A percentile compares a stretch with the other conserved stretches of the same genome.
Conservation (phyloP, 2,329 filamentous ascomycete species). For the Ophiocordyceps unilateralis region DNA sequence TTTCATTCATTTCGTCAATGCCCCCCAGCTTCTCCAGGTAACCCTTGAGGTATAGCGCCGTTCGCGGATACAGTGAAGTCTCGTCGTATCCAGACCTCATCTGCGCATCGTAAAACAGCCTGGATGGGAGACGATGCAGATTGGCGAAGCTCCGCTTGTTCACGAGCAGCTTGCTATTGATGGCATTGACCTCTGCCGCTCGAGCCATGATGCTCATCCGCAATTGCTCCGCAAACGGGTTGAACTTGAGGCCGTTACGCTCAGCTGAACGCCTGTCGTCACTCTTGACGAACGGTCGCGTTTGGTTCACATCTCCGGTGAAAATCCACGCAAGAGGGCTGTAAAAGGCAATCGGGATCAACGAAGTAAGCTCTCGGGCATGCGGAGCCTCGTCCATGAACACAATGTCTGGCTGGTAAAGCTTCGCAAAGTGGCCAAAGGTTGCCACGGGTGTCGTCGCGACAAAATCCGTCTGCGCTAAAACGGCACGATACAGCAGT, state of each 20-base stretch:
- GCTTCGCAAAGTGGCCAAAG: slow-evolving; percentile 16
- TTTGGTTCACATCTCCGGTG: slow-evolving; percentile 27
- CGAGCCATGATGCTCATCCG: slow-evolving; percentile 20
- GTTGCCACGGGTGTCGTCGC: slow-evolving; percentile 28
- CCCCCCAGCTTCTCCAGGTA: slow-evolving; percentile 12
- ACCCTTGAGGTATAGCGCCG: slow-evolving; percentile 10
- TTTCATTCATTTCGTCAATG: slow-evolving; percentile 10
- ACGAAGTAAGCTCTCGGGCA: slow-evolving; percentile 24
- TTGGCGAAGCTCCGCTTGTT: slow-evolving; percentile 21
- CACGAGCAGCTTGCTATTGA: slow-evolving; percentile 16
- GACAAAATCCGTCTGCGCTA: slow-evolving; percentile 23
- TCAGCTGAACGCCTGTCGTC: slow-evolving; percentile 4
- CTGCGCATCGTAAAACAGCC: slow-evolving; percentile 21
- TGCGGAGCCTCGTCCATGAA: slow-evolving; percentile 59
- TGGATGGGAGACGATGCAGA: slow-evolving; percentile 22
- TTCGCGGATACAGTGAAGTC: slow-evolving; percentile 9
- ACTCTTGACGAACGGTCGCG: slow-evolving; percentile 22
- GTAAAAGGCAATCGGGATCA: slow-evolving; percentile 26
- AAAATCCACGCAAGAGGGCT: slow-evolving; percentile 25
- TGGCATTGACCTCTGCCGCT: slow-evolving; percentile 14
- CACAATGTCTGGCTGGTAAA: slow-evolving; percentile 67
- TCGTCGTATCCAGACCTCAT: slow-evolving; percentile 18
- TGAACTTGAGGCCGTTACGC: slow-evolving; percentile 9
- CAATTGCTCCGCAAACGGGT: slow-evolving; percentile 16
- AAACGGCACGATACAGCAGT: slow-evolving; percentile 19